A percentile compares a stretch with the other conserved stretches of the same genome.
phyloP scores from a whole-genome alignment of 805 yeast genomes.

The Huiozyma sinensis region DNA sequence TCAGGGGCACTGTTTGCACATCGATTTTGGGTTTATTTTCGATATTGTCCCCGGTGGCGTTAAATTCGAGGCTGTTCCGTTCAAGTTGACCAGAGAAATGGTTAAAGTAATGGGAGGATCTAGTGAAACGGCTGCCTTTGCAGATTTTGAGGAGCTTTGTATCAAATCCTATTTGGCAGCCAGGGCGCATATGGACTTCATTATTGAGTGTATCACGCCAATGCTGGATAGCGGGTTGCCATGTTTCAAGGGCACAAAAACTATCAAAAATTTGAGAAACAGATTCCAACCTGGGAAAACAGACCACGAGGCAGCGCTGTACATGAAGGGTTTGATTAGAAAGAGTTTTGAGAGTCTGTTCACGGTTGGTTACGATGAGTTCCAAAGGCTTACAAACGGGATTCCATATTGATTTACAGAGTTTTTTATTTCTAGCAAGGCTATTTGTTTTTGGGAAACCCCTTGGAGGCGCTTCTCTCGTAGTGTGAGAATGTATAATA shows the following conservation, averaged over 20 bases:
- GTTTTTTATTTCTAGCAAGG: no score
- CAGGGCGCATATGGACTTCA: slow-evolving; percentile 78
- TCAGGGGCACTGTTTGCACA: slow-evolving; percentile 88
- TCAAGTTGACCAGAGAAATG: slow-evolving; percentile 94
- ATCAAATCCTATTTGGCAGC: slow-evolving; percentile 84
- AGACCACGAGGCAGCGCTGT: slow-evolving; percentile 76
- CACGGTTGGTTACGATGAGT: slow-evolving; percentile 94
- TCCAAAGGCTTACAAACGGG: slow-evolving; percentile 93
- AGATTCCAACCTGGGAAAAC: slow-evolving; percentile 74
- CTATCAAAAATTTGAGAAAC: slow-evolving; percentile 63
- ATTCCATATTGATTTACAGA: slow-evolving; percentile 58
- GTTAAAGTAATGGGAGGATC: slow-evolving; percentile 92
- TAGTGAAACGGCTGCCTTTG: slow-evolving; percentile 71
- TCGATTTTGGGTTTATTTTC: slow-evolving; percentile 97
- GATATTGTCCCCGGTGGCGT: slow-evolving; percentile 99
- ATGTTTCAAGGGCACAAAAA: slow-evolving; percentile 76
- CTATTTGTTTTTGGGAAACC: no score
- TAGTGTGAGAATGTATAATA: no score
- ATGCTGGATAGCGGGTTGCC: slow-evolving; percentile 95
- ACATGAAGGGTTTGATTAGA: slow-evolving; percentile 63
- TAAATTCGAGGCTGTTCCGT: slow-evolving; percentile 95
- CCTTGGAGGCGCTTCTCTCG: no score
- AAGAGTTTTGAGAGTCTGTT: slow-evolving; percentile 79
- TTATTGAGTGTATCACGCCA: slow-evolving; percentile 75
- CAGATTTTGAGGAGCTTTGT: slow-evolving; percentile 91